These are phyloP conservation scores for Phytophthora foliorum DNA, from an alignment of 352 stramenopile genomes.

Conservation along the genomic window DNA sequence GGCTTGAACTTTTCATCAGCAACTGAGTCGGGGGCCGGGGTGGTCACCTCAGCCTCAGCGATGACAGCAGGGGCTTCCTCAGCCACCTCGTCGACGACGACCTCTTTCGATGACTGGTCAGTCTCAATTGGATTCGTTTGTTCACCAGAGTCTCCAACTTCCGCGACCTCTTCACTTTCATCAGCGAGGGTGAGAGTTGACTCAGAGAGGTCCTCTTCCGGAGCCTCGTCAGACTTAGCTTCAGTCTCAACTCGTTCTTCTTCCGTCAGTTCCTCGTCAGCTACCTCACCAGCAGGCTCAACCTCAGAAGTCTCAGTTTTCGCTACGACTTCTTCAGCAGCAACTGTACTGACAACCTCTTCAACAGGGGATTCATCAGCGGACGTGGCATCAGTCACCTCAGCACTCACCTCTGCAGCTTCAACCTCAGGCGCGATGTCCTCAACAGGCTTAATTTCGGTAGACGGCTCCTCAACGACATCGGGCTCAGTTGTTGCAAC, in stretches of 20 bases:
- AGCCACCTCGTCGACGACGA: not conserved
- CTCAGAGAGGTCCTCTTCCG: not conserved
- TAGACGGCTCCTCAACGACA: not conserved
- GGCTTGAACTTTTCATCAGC: not conserved
- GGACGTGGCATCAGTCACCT: conserved; percentile 1
- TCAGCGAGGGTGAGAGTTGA: not conserved
- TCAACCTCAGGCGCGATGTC: not conserved
- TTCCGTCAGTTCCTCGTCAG: not conserved
- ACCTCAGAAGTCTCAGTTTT: not conserved
- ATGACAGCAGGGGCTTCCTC: conserved; percentile 1
- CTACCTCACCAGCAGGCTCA: not conserved
- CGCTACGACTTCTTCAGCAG: conserved; percentile 8
- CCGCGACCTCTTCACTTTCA: not conserved
- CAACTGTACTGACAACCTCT: not conserved
- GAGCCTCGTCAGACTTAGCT: not conserved
- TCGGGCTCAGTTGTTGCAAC: not conserved
- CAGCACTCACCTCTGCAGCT: not conserved
- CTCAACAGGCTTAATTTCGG: not conserved
- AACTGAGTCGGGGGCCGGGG: not conserved
- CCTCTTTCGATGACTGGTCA: not conserved
- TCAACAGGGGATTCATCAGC: not conserved
- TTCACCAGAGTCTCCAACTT: not conserved
- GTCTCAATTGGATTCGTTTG: not conserved
- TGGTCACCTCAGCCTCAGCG: not conserved
- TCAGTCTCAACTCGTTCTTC: not conserved